Evolutionary conservation across 2,329 filamentous ascomycete genomes (phyloP), one percentile per base, ranked within the genome.

Genomic region (Coniochaeta ligniaria): DNA sequence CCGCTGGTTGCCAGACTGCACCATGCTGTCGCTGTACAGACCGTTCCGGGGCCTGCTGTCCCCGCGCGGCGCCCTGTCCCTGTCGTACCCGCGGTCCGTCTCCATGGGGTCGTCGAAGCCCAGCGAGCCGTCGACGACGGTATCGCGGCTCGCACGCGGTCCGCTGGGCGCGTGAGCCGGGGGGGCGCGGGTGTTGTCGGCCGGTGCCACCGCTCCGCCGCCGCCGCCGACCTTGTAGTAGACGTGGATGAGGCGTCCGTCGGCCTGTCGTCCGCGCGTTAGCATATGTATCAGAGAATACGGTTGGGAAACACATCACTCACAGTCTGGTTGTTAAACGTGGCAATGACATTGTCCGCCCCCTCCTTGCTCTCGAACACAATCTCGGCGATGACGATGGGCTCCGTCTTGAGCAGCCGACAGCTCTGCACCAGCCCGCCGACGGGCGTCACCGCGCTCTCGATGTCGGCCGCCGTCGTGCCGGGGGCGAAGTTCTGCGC

Each of bases 401-500:
- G 91, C 31, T 77, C 76, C 4, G 86, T 80, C 70, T 88, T 86
- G 60, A 92, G 74, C 43, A 95, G 76, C 38, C 80, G 82, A 75
- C 90, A 94, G 68, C 82, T 84, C 26, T 82, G 70, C 68, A 92
- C 81, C 63, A 87, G 79, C 33, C 88, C 89, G 43, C 88, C 89
- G n/a, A 90, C 77, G 0, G 86, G 85, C n/a, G 81, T 83, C 85
- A 95, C 87, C 60, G 91, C 91, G 67, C 87, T 90, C 77, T 92
- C 89, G 62, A 95, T 91, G 69, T 95, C 91, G 33, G 88, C 89
- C 1, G 88, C 88, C 7, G 91, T 92, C 0, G 91, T 95, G 41
- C 91, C 91, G 1, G 85, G 85, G 14, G 90, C 91, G 71, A 95
- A 92, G 77, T 95, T 95, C 73, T 90, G 88, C 2, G 88, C 90